These are phyloP conservation scores for Hymenoscyphus repandus DNA, from an alignment of 2,329 filamentous ascomycete species.

Conservation along the genomic window DNA sequence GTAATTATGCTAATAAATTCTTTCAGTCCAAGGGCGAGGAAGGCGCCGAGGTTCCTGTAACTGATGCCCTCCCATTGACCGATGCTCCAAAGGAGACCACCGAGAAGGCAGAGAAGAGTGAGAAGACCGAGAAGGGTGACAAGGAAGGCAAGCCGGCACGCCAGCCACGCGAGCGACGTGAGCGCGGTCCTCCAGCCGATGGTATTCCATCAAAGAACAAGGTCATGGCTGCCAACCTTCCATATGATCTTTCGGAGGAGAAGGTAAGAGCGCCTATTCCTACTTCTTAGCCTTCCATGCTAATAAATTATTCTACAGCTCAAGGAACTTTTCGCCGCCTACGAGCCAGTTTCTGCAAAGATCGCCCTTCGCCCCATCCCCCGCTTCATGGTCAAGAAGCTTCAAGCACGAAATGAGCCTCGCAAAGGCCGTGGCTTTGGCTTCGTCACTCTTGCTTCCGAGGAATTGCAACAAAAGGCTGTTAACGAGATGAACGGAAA, in stretches of 20 bases:
- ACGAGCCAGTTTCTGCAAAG: constrained; percentile 91
- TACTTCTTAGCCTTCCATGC: constrained; percentile 9
- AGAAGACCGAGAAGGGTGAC: constrained; percentile 41
- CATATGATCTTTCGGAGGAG: constrained; percentile 96
- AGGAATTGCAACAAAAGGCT: constrained; percentile 96
- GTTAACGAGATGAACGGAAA: constrained; percentile 98
- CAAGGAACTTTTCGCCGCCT: constrained; percentile 92
- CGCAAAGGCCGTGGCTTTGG: constrained; percentile 99
- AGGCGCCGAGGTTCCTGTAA: constrained; percentile 43
- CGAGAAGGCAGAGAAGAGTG: constrained; percentile 42
- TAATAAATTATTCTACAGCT: constrained; percentile 53
- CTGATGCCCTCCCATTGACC: constrained; percentile 53
- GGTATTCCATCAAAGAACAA: constrained; percentile 96
- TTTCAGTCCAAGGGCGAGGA: constrained; percentile 27
- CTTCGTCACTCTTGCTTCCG: constrained; percentile 91
- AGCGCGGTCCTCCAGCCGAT: constrained; percentile 95
- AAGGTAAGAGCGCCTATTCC: constrained; percentile 56
- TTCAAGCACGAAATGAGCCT: constrained; percentile 93
- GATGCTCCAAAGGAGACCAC: constrained; percentile 55
- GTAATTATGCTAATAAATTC: constrained; percentile 14
- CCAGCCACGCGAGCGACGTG: constrained; percentile 55
- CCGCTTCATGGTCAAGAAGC: constrained; percentile 99
- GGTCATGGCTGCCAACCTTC: constrained; percentile 99
- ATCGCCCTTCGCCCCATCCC: constrained; percentile 97
- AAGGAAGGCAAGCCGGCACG: constrained; percentile 40